Evolutionary conservation across 805 yeast genomes (phyloP).

Genomic region (Wickerhamiella vanderwaltii): DNA sequence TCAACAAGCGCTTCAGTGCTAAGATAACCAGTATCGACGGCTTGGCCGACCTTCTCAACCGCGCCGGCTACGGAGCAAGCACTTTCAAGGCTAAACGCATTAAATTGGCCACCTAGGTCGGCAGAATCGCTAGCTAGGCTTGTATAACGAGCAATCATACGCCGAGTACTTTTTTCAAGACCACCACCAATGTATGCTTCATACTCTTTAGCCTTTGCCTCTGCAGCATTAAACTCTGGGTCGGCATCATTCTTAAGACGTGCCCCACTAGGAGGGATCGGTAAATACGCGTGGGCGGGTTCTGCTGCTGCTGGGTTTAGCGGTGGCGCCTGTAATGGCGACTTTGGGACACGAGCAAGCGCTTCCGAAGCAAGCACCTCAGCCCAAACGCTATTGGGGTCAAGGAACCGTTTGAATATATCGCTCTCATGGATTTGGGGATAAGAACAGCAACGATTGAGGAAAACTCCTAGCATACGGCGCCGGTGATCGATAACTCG

Average conservation of each 20-base stretch:
- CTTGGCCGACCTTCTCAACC: conserved; percentile 75
- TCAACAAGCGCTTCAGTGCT: conserved; percentile 41
- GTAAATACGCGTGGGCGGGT: conserved; percentile 49
- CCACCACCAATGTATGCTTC: conserved; percentile 35
- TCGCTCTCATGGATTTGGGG: conserved; percentile 43
- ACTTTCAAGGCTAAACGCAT: conserved; percentile 46
- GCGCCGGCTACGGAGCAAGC: conserved; percentile 35
- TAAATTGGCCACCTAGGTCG: conserved; percentile 63
- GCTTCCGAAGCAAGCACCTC: conserved; percentile 56
- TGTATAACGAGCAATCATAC: conserved; percentile 41
- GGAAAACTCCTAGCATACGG: conserved; percentile 60
- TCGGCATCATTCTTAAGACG: conserved; percentile 27
- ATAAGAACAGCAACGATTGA: conserved; percentile 59
- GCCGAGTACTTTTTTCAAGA: conserved; percentile 46
- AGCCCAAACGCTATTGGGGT: conserved; percentile 74
- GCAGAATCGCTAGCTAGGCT: conserved; percentile 55
- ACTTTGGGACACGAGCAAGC: conserved; percentile 39
- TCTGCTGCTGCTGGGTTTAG: conserved; percentile 44
- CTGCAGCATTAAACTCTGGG: conserved; percentile 32
- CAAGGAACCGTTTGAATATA: conserved; percentile 65
- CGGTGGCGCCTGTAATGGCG: conserved; percentile 50
- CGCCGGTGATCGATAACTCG: conserved; percentile 51
- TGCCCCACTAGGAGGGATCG: conserved; percentile 41
- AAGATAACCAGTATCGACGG: conserved; percentile 53
- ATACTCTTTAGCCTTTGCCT: conserved; percentile 35